Conservation (phyloP, 768 basidiomycete genomes). For the Boletus patriciae region DNA sequence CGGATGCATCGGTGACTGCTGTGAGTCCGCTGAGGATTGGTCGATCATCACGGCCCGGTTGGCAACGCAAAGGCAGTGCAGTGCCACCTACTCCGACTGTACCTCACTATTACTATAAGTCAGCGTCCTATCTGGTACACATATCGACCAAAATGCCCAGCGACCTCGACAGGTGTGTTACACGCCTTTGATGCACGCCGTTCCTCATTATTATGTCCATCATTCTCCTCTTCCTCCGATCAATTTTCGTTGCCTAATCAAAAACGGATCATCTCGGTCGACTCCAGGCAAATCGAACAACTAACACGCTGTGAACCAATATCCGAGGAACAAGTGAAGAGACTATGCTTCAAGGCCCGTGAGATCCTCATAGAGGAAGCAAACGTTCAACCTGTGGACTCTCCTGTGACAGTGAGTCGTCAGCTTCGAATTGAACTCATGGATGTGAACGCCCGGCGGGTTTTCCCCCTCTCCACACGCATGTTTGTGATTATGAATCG, state of each 20-base stretch:
- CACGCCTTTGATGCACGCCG: constrained; percentile 32
- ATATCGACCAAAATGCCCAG: constrained; percentile 45
- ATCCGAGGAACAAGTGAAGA: constrained; percentile 93
- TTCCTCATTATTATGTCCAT: constrained; percentile 23
- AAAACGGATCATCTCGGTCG: constrained; percentile 15
- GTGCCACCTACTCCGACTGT: constrained; percentile 22
- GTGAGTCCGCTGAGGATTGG: constrained; percentile 6
- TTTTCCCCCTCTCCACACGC: neutral
- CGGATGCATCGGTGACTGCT: constrained; percentile 4
- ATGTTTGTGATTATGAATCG: constrained; percentile 4
- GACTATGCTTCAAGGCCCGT: constrained; percentile 91
- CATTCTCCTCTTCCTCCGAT: constrained; percentile 26
- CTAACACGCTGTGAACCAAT: constrained; percentile 92
- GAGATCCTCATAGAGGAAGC: constrained; percentile 98
- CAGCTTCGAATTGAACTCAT: neutral
- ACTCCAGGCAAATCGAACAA: constrained; percentile 86
- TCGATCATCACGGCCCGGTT: constrained; percentile 23
- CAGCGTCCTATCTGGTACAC: constrained; percentile 29
- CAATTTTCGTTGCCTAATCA: constrained; percentile 18
- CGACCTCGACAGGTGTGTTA: constrained; percentile 55
- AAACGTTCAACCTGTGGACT: constrained; percentile 94
- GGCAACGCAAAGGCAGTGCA: constrained; percentile 24
- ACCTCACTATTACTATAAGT: constrained; percentile 30
- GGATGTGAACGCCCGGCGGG: constrained; percentile 1
- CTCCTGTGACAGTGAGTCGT: constrained; percentile 83